A percentile compares a stretch with the other conserved stretches of the same genome.
These are phyloP conservation scores for Pezicula radicicola DNA, from an alignment of 2,329 filamentous ascomycete species.

Conservation along the genomic window DNA sequence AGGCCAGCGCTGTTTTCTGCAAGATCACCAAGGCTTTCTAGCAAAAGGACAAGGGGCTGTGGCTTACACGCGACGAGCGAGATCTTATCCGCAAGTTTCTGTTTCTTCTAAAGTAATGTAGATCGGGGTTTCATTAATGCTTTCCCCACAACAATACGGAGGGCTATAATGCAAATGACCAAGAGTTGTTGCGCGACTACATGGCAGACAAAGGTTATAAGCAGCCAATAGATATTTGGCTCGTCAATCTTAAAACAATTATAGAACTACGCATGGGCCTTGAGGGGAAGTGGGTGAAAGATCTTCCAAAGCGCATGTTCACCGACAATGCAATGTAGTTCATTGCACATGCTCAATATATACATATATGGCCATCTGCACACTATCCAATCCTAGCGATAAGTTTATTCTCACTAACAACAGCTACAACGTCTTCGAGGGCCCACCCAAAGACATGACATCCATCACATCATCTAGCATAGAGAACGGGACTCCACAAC, in stretches of 20 bases:
- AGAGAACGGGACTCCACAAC: too few species aligned
- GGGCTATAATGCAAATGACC: slow-evolving; percentile 30
- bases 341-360: slow-evolving; percentile 20
- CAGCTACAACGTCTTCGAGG: slow-evolving; percentile 29
- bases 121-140: slow-evolving; percentile 29
- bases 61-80: slow-evolving; percentile 28
- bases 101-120: slow-evolving; percentile 43
- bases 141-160: slow-evolving; percentile 32
- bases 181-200: slow-evolving; percentile 23
- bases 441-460: too few species aligned
- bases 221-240: slow-evolving; percentile 31
- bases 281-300: slow-evolving; percentile 21
- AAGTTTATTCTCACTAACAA: slow-evolving; percentile 34
- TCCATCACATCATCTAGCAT: too few species aligned
- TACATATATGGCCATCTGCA: slow-evolving; percentile 30
- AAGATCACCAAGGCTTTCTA: slow-evolving; percentile 19
- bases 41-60: slow-evolving; percentile 19
- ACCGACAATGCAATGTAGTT: slow-evolving; percentile 28
- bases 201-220: slow-evolving; percentile 27
- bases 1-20: slow-evolving; percentile 18
- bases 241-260: slow-evolving; percentile 29
- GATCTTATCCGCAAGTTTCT: slow-evolving; percentile 41
- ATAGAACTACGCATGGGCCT: slow-evolving; percentile 29
- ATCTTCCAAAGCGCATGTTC: slow-evolving; percentile 23
- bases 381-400: slow-evolving; percentile 17